These are phyloP conservation scores for Leptosphaerulina australis DNA, from an alignment of 2,329 filamentous ascomycete genomes.

Conservation along the genomic window DNA sequence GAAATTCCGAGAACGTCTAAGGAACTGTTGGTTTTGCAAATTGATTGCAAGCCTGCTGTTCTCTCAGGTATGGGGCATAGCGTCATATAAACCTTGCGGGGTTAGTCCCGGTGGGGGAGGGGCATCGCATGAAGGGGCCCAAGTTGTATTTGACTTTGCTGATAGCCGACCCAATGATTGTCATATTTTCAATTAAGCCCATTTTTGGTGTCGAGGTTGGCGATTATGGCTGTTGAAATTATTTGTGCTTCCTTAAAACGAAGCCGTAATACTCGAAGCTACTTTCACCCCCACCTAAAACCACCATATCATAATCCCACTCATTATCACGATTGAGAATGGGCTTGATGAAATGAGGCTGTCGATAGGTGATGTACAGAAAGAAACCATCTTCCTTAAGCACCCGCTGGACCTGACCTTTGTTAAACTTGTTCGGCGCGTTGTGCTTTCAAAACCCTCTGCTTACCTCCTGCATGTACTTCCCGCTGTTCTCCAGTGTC, in stretches of 20 bases:
- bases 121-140: constrained; percentile 4
- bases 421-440: background rate
- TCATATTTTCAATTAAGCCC: background rate
- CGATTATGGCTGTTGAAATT: background rate
- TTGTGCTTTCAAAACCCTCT: background rate
- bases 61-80: background rate
- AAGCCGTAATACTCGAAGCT: constrained; percentile 21
- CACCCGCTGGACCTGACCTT: constrained; percentile 54
- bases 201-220: background rate
- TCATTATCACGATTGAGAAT: constrained; percentile 29
- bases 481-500: constrained; percentile 55
- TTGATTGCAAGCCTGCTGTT: background rate
- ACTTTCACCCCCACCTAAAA: constrained; percentile 22
- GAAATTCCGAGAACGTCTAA: background rate
- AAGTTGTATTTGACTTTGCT: background rate
- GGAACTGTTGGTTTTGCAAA: background rate
- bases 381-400: constrained; percentile 58
- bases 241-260: constrained; percentile 8
- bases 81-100: constrained; percentile 21
- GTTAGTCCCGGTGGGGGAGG: constrained; percentile 18
- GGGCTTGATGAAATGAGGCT: constrained; percentile 42
- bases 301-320: constrained; percentile 33
- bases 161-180: constrained; percentile 5
- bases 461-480: constrained; percentile 58
- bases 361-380: constrained; percentile 54